These are phyloP conservation scores for Anthracocystis panici-leucophaei DNA, from an alignment of 1,284 basidiomycete species.

Conservation along the genomic window DNA sequence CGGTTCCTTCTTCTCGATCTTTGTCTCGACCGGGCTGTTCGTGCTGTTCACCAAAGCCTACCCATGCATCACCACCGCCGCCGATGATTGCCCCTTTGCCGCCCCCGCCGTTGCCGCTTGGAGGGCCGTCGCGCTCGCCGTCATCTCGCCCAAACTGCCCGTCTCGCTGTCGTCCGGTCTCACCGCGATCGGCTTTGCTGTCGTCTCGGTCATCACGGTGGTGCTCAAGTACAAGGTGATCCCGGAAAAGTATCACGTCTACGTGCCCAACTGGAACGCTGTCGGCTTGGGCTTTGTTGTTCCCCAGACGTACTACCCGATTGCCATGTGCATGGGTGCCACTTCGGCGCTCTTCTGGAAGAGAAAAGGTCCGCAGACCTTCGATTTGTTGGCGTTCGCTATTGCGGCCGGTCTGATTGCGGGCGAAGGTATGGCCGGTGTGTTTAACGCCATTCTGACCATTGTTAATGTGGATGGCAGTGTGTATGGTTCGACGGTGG, in stretches of 20 bases:
- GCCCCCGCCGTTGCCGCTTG: conserved; percentile 77
- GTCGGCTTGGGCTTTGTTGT: conserved; percentile 76
- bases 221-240: conserved; percentile 74
- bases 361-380: conserved; percentile 70
- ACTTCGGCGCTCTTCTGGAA: conserved; percentile 72
- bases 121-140: conserved; percentile 76
- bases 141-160: conserved; percentile 66
- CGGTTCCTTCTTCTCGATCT: conserved; percentile 57
- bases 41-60: conserved; percentile 73
- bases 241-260: conserved; percentile 74
- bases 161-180: conserved; percentile 71
- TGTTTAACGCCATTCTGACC: conserved; percentile 74
- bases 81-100: conserved; percentile 73
- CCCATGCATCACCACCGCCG: conserved; percentile 75
- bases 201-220: conserved; percentile 73
- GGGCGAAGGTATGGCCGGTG: conserved; percentile 79
- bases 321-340: conserved; percentile 67
- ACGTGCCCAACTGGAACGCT: conserved; percentile 78
- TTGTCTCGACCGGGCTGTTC: conserved; percentile 52
- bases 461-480: conserved; percentile 54
- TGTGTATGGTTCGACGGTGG: conserved; percentile 43
- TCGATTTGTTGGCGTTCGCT: conserved; percentile 76
- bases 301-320: conserved; percentile 61
- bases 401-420: conserved; percentile 76
- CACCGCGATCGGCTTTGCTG: conserved; percentile 75